Evolutionary conservation across 805 yeast species (phyloP).

Genomic region (Candida nemodendra): DNA sequence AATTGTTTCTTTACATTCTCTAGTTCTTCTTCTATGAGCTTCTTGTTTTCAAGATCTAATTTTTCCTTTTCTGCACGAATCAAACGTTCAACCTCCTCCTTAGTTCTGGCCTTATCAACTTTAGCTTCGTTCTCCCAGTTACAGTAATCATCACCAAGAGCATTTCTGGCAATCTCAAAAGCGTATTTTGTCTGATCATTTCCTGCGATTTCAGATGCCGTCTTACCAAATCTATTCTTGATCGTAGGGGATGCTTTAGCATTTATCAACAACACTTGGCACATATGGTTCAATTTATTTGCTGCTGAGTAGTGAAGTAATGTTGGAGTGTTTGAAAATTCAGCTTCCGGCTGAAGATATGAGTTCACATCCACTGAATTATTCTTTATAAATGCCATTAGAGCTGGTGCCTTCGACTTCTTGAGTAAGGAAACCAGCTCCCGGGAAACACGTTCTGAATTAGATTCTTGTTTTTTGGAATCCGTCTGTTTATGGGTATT

Average conservation of each 20-base stretch:
- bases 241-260: conserved; percentile 71
- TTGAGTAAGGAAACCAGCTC: conserved; percentile 62
- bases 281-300: conserved; percentile 64
- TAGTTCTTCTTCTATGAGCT: conserved; percentile 43
- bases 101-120: conserved; percentile 59
- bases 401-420: conserved; percentile 73
- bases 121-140: conserved; percentile 64
- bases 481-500: conserved; percentile 2
- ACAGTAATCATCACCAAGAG: conserved; percentile 65
- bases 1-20: conserved; percentile 40
- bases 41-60: conserved; percentile 38
- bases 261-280: conserved; percentile 57
- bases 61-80: conserved; percentile 36
- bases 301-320: conserved; percentile 76
- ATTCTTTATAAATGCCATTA: conserved; percentile 59
- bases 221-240: conserved; percentile 50
- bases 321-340: conserved; percentile 62
- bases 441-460: conserved; percentile 49
- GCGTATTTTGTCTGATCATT: conserved; percentile 46
- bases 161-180: conserved; percentile 66
- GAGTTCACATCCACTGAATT: conserved; percentile 56
- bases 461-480: conserved; percentile 12
- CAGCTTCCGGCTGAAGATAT: conserved; percentile 51
- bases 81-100: conserved; percentile 52
- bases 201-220: conserved; percentile 66